Evolutionary conservation across 2,329 filamentous ascomycete genomes (phyloP).

Genomic region (Pleomassaria siparia): DNA sequence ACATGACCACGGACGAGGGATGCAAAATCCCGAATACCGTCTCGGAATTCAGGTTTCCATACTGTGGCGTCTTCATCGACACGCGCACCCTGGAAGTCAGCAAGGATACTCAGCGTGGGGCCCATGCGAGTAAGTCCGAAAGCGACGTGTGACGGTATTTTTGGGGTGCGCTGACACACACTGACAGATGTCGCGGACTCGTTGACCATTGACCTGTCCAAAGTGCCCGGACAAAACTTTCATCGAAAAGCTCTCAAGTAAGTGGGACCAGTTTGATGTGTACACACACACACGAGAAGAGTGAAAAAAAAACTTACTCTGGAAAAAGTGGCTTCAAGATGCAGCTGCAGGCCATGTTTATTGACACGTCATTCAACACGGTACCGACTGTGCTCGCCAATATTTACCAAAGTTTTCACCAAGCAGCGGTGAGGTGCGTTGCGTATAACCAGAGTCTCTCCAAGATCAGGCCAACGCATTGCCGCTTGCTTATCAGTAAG

Average conservation of each 20-base stretch:
- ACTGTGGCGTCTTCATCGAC: conserved; percentile 81
- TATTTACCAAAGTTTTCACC: conserved; percentile 71
- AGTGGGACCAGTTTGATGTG: conserved; percentile 33
- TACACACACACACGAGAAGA: not conserved
- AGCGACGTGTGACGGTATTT: not conserved
- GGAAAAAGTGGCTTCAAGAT: conserved; percentile 69
- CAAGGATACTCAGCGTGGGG: conserved; percentile 63
- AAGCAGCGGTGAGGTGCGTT: conserved; percentile 75
- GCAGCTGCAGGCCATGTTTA: conserved; percentile 81
- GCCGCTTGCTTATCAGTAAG: conserved; percentile 62
- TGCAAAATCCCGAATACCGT: conserved; percentile 35
- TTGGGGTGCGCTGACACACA: conserved; percentile 5
- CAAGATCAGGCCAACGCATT: conserved; percentile 56
- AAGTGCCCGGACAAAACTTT: conserved; percentile 73
- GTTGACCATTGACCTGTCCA: conserved; percentile 76
- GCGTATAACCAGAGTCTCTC: conserved; percentile 63
- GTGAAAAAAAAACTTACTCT: conserved; percentile 19
- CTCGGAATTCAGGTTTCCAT: conserved; percentile 69
- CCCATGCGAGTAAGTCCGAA: conserved; percentile 50
- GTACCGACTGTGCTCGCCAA: conserved; percentile 69
- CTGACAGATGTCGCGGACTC: conserved; percentile 63
- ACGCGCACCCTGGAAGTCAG: conserved; percentile 72
- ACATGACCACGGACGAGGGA: conserved; percentile 60
- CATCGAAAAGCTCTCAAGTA: conserved; percentile 73
- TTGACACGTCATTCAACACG: conserved; percentile 78